Conservation (phyloP, 352 stramenopile genomes). For the Aphanomyces cochlioides region DNA sequence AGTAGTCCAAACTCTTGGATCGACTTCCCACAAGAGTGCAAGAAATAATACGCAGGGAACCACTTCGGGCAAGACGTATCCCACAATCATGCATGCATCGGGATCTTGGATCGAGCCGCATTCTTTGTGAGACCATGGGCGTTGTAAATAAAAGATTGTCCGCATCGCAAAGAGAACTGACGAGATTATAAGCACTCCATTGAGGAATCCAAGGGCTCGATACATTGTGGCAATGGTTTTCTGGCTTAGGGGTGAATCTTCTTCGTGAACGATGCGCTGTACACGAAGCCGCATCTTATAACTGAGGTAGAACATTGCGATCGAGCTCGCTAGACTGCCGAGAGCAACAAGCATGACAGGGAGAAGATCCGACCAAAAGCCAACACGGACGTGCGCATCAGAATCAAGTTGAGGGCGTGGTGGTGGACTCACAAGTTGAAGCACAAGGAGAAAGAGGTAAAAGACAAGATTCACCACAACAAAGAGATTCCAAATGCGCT, state of each 20-base stretch:
- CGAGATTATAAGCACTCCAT: slow-evolving; percentile 65
- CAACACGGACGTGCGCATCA: background rate
- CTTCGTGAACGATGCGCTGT: slow-evolving; percentile 41
- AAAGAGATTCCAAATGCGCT: slow-evolving; percentile 73
- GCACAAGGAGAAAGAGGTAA: slow-evolving; percentile 58
- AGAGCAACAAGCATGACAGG: slow-evolving; percentile 66
- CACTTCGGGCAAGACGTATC: slow-evolving; percentile 67
- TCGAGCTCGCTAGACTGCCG: slow-evolving; percentile 60
- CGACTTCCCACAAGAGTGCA: slow-evolving; percentile 82
- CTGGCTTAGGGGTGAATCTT: background rate
- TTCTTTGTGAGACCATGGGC: slow-evolving; percentile 66
- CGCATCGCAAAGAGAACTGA: slow-evolving; percentile 61
- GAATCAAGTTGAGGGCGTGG: slow-evolving; percentile 26
- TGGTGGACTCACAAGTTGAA: slow-evolving; percentile 43
- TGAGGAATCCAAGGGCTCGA: slow-evolving; percentile 65
- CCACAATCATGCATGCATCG: slow-evolving; percentile 64
- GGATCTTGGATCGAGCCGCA: slow-evolving; percentile 59
- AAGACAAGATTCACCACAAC: slow-evolving; percentile 65
- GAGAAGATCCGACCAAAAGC: slow-evolving; percentile 51
- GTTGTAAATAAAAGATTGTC: slow-evolving; percentile 77
- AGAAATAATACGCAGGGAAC: slow-evolving; percentile 73
- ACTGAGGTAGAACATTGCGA: slow-evolving; percentile 72
- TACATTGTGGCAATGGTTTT: slow-evolving; percentile 37
- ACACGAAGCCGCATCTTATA: slow-evolving; percentile 69
- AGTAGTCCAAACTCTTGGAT: slow-evolving; percentile 41